Conservation (phyloP, 2,329 filamentous ascomycete genomes). For the Huntiella bhutanensis region DNA sequence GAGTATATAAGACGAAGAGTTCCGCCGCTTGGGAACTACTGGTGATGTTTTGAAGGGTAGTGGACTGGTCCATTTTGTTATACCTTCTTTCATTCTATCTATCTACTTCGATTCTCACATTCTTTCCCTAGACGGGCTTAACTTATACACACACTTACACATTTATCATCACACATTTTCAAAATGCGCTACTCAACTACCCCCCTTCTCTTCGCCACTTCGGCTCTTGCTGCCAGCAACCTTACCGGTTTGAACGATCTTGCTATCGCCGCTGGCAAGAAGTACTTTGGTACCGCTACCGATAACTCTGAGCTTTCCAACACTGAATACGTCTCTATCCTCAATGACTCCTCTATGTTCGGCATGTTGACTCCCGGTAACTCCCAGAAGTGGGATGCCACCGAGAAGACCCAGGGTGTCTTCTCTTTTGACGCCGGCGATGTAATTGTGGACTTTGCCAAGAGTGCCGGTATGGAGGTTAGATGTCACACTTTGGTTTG, state of each 20-base stretch:
- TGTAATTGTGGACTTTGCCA: conserved; percentile 25
- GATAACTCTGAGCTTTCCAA: conserved; percentile 29
- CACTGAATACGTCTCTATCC: conserved; percentile 27
- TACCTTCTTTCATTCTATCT: conserved; percentile 7
- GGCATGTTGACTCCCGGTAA: conserved; percentile 44
- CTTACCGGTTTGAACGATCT: conserved; percentile 26
- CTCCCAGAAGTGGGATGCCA: conserved; percentile 40
- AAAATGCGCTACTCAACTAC: conserved; percentile 14
- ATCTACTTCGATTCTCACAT: conserved; percentile 5
- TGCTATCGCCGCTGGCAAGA: conserved; percentile 31
- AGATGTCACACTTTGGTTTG: conserved; percentile 38
- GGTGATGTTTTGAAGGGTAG: not conserved
- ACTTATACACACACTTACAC: not conserved
- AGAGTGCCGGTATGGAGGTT: conserved; percentile 25
- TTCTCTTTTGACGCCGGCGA: conserved; percentile 45
- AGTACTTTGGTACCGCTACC: conserved; percentile 45
- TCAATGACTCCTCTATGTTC: conserved; percentile 36
- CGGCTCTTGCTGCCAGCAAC: conserved; percentile 13
- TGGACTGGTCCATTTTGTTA: conserved; percentile 9
- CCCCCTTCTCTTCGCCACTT: conserved; percentile 15
- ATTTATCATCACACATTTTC: not conserved
- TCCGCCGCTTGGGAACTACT: no score
- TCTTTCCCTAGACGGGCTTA: conserved; percentile 3
- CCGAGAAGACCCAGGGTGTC: conserved; percentile 34
- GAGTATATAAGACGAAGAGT: no score